These are phyloP conservation scores for Ulmus americana DNA, from an alignment of 331 rosid species.

Conservation along the genomic window DNA sequence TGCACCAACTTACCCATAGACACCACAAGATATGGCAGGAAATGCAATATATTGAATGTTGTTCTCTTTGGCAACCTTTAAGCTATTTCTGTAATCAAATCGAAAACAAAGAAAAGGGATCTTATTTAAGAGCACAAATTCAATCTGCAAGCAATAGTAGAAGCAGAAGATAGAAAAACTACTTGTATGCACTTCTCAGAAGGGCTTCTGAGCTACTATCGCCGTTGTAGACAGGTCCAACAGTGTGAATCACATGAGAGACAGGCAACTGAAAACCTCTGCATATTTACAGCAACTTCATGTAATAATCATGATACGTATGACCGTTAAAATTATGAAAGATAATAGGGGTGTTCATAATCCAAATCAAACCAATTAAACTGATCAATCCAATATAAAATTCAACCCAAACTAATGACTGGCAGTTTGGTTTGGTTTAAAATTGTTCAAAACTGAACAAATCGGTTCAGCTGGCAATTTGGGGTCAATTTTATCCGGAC, in stretches of 20 bases:
- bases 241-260: conserved; percentile 77
- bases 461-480: no score
- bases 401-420: no score
- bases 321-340: no score
- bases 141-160: conserved; percentile 8
- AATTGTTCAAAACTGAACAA: no score
- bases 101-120: conserved; percentile 10
- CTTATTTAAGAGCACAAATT: conserved; percentile 13
- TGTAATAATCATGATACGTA: not conserved
- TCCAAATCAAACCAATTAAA: no score
- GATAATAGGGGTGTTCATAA: no score
- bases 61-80: conserved; percentile 66
- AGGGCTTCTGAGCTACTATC: conserved; percentile 45
- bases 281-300: conserved; percentile 23
- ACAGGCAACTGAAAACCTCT: conserved; percentile 70
- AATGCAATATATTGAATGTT: conserved; percentile 64
- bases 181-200: conserved; percentile 75
- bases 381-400: no score
- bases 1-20: conserved; percentile 54
- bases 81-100: conserved; percentile 52
- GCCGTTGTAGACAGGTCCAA: conserved; percentile 59
- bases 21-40: conserved; percentile 90
- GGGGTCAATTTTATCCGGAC: no score
- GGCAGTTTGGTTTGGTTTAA: no score
- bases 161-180: not conserved